These are phyloP conservation scores for Hordeum pubiflorum DNA, from an alignment of 202 grass and related monocot genomes.

Conservation along the genomic window DNA sequence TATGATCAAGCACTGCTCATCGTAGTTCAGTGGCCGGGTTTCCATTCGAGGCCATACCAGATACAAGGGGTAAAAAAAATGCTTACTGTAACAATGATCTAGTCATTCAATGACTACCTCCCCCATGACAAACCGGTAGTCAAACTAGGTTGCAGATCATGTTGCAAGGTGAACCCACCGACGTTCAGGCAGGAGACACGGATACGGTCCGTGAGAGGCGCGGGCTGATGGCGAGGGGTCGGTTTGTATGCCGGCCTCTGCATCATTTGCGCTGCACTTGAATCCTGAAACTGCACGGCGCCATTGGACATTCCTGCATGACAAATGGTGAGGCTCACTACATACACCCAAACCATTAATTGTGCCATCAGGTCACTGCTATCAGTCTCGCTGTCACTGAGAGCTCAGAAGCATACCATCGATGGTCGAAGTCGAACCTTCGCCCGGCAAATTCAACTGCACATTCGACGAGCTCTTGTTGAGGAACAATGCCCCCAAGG, in stretches of 20 bases:
- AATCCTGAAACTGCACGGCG: conserved; percentile 23
- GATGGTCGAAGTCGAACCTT: conserved; percentile 4
- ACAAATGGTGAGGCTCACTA: background rate
- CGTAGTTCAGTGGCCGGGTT: background rate
- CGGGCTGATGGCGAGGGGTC: conserved; percentile 13
- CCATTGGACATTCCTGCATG: conserved; percentile 20
- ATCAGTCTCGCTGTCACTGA: background rate
- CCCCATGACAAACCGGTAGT: conserved; percentile 7
- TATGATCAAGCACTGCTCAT: background rate
- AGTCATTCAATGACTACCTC: conserved; percentile 25
- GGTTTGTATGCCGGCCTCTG: conserved; percentile 38
- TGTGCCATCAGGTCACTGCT: background rate
- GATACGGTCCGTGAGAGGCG: conserved; percentile 28
- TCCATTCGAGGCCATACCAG: conserved; percentile 14
- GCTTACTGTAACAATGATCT: conserved; percentile 17
- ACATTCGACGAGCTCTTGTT: conserved; percentile 11
- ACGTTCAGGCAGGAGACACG: conserved; percentile 52
- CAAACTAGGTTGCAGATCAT: conserved; percentile 31
- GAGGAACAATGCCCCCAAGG: conserved; percentile 12
- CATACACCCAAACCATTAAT: background rate
- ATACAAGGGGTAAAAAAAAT: conserved; percentile 1
- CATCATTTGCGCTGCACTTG: conserved; percentile 2
- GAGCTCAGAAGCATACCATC: conserved; percentile 28
- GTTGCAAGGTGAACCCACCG: conserved; percentile 50
- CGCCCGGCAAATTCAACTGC: conserved; percentile 1